These are phyloP conservation scores for Pneumocystis jirovecii DNA, from an alignment of 1,139 yeast genomes.

Conservation along the genomic window DNA sequence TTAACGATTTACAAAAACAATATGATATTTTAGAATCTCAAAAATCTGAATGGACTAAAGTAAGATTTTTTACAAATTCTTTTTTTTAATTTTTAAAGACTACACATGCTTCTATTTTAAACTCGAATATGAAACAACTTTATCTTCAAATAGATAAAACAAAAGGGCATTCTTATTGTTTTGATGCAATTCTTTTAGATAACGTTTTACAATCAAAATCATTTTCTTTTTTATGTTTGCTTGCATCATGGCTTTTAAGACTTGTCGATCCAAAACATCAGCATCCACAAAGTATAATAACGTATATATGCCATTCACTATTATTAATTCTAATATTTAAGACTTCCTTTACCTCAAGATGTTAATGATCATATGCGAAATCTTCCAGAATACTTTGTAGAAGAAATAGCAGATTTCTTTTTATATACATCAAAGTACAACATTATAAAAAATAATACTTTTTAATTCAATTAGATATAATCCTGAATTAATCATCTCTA, in stretches of 20 bases:
- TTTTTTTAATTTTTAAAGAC: constrained; percentile 18
- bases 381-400: constrained; percentile 75
- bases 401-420: constrained; percentile 66
- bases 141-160: constrained; percentile 29
- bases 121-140: constrained; percentile 28
- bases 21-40: constrained; percentile 30
- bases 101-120: constrained; percentile 17
- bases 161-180: constrained; percentile 37
- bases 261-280: constrained; percentile 55
- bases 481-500: constrained; percentile 21
- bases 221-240: constrained; percentile 63
- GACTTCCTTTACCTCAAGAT: constrained; percentile 40
- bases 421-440: constrained; percentile 44
- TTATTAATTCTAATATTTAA: background rate
- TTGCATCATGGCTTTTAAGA: constrained; percentile 54
- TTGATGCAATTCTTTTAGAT: constrained; percentile 46
- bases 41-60: constrained; percentile 8
- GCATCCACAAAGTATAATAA: constrained; percentile 42
- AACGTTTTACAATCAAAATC: constrained; percentile 45
- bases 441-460: background rate
- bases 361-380: constrained; percentile 41
- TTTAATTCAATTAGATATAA: background rate
- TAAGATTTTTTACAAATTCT: background rate
- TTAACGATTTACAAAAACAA: constrained; percentile 40
- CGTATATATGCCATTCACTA: constrained; percentile 21